Evolutionary conservation across 331 rosid genomes (phyloP), one percentile per base, ranked within the genome.

Genomic region (Pyrus hybrid): DNA sequence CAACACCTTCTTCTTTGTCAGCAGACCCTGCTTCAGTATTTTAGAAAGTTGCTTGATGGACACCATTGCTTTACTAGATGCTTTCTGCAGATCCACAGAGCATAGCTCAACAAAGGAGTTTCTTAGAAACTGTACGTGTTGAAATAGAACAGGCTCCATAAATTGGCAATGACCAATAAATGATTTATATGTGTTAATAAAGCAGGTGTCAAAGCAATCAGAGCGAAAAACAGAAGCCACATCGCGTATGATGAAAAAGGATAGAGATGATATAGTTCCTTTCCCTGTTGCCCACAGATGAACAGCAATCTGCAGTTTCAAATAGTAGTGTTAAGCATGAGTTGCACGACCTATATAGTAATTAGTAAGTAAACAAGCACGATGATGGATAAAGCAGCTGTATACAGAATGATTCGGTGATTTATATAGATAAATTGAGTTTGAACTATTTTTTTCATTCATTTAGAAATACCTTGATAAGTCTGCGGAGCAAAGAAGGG

Each of bases 231-330:
- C 65, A 79, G 88, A 90, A 41, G 92, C 87, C 66, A 89, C 78
- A 61, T 89, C 97, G 23, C 74, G 81, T 74, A 94, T 85, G 75
- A 87, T 77, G 79, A 84, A 83, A 86, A 90, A 92, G 81, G 97
- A 80, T 18, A 84, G 83, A 68, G 96, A 85, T 4, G 97, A 85
- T 64, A 94, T 68, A 71, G 84, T 79, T 22, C 83, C 90, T 80
- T 85, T 88, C 67, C 92, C 93, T 70, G 97, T 89, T 66, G 92
- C 97, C 97, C 99, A 94, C 67, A 94, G 78, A 80, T 89, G 93
- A 79, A 94, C 90, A 47, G 88, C 84, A 82, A 85, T 82, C 99
- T 94, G 90, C 87, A 88, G 71, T 75, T 78, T 74, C 63, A 80
- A 82, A 75, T 80, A 8, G 47, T 77, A 76, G 18, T 60, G 77